phyloP scores from a whole-genome alignment of 1,284 basidiomycete genomes.

The Boletellus deceptivus region DNA sequence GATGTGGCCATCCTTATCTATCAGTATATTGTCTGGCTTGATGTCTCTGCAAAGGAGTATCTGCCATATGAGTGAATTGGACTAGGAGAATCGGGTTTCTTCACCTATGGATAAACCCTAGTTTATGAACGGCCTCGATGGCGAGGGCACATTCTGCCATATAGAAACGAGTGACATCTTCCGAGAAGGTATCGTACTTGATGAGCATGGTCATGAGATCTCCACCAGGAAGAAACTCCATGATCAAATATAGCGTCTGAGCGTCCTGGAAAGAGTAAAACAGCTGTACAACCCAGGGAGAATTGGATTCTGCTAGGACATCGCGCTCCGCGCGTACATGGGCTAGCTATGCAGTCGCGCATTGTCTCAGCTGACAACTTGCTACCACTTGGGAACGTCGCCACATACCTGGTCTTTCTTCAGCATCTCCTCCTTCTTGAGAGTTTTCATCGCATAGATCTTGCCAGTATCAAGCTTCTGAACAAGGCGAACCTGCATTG shows the following conservation, averaged over 20 bases:
- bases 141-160: slow-evolving; percentile 94
- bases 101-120: slow-evolving; percentile 90
- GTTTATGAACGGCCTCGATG: slow-evolving; percentile 87
- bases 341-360: slow-evolving; percentile 66
- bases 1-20: slow-evolving; percentile 89
- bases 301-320: slow-evolving; percentile 95
- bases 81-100: neutral
- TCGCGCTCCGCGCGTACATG: slow-evolving; percentile 86
- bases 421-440: slow-evolving; percentile 98
- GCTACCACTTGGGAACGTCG: neutral
- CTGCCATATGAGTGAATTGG: neutral
- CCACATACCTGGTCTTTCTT: slow-evolving; percentile 90
- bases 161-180: slow-evolving; percentile 98
- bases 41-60: slow-evolving; percentile 64
- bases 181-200: slow-evolving; percentile 99
- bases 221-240: slow-evolving; percentile 99
- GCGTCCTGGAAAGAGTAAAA: slow-evolving; percentile 99
- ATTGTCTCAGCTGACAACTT: slow-evolving; percentile 31
- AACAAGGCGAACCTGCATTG: slow-evolving; percentile 80
- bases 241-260: slow-evolving; percentile 93
- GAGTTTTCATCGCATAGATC: slow-evolving; percentile 99
- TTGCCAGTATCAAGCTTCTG: slow-evolving; percentile 97
- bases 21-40: slow-evolving; percentile 95
- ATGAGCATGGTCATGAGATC: slow-evolving; percentile 99
- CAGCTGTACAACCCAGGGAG: slow-evolving; percentile 96